phyloP scores from a whole-genome alignment of 495 filamentous ascomycete species.

The Daldinia childiae region DNA sequence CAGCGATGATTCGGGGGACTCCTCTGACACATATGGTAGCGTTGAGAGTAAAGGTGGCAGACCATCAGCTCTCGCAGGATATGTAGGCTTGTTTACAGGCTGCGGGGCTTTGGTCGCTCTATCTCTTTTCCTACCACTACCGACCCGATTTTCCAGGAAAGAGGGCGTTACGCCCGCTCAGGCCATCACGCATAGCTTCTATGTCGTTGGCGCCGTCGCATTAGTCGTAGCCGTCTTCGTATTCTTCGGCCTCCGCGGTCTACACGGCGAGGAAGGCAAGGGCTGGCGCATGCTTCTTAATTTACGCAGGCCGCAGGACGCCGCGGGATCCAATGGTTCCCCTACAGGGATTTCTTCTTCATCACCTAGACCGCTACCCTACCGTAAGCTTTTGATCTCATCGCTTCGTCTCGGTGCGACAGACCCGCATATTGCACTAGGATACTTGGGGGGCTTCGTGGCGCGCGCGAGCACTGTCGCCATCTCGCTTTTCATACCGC shows the following conservation, averaged over 20 bases:
- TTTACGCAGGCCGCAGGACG: slow-evolving; percentile 38
- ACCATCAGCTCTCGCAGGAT: slow-evolving; percentile 77
- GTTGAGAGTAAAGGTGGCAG: slow-evolving; percentile 39
- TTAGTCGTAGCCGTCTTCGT: slow-evolving; percentile 76
- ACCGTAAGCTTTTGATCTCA: slow-evolving; percentile 64
- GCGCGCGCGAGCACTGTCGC: slow-evolving; percentile 95
- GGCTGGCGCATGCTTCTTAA: slow-evolving; percentile 65
- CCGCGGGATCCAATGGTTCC: neutral
- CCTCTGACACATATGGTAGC: slow-evolving; percentile 28
- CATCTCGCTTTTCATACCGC: slow-evolving; percentile 91
- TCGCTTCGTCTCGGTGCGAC: slow-evolving; percentile 76
- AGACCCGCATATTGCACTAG: slow-evolving; percentile 80
- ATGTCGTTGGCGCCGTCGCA: slow-evolving; percentile 78
- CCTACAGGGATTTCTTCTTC: slow-evolving; percentile 5
- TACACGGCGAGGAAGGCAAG: slow-evolving; percentile 82
- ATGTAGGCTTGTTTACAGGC: slow-evolving; percentile 92
- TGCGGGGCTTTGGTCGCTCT: slow-evolving; percentile 90
- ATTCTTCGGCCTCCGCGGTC: slow-evolving; percentile 79
- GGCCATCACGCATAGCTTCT: slow-evolving; percentile 83
- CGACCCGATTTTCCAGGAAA: slow-evolving; percentile 74
- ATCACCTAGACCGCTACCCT: slow-evolving; percentile 50
- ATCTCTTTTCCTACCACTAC: slow-evolving; percentile 82
- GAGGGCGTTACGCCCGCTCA: slow-evolving; percentile 69
- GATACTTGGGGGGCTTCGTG: slow-evolving; percentile 94
- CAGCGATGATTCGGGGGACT: slow-evolving; percentile 20